These are phyloP conservation scores for Ustilago curta DNA, from an alignment of 1,284 basidiomycete species.

Conservation along the genomic window DNA sequence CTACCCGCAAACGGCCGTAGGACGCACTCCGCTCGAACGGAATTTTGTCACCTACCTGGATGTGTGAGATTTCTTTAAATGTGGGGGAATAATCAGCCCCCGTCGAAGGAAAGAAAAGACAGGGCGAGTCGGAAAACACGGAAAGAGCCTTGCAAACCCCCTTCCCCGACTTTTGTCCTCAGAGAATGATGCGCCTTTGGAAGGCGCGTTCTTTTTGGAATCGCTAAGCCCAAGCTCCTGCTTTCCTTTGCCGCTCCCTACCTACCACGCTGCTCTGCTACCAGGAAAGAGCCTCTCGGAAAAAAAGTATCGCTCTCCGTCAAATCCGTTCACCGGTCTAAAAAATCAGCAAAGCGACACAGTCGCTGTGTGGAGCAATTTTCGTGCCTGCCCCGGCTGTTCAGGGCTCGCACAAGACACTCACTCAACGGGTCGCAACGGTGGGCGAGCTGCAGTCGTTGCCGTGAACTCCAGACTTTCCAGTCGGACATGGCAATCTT, in stretches of 20 bases:
- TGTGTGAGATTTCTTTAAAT: too few species aligned
- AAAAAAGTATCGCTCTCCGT: slow-evolving; percentile 17
- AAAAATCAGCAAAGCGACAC: not conserved
- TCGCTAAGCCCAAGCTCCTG: not conserved
- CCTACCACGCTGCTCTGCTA: not conserved
- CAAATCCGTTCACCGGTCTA: slow-evolving; percentile 27
- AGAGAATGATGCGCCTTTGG: too few species aligned
- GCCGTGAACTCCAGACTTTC: slow-evolving; percentile 35
- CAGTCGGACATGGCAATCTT: not conserved
- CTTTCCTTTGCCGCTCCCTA: too few species aligned
- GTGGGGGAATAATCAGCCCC: too few species aligned
- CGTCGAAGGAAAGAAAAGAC: too few species aligned
- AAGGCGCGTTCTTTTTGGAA: not conserved
- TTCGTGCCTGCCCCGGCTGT: not conserved
- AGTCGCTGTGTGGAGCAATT: slow-evolving; percentile 9
- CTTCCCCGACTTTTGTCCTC: too few species aligned
- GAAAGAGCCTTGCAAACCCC: not conserved
- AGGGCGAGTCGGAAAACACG: slow-evolving; percentile 21
- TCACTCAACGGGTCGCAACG: not conserved
- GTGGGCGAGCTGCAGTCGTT: slow-evolving; percentile 12
- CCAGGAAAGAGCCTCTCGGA: not conserved
- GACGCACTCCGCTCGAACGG: too few species aligned
- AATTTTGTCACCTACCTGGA: too few species aligned
- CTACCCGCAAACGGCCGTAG: too few species aligned
- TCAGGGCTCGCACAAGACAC: not conserved